Conservation (phyloP, 768 basidiomycete species). For the Gautieria morchelliformis region DNA sequence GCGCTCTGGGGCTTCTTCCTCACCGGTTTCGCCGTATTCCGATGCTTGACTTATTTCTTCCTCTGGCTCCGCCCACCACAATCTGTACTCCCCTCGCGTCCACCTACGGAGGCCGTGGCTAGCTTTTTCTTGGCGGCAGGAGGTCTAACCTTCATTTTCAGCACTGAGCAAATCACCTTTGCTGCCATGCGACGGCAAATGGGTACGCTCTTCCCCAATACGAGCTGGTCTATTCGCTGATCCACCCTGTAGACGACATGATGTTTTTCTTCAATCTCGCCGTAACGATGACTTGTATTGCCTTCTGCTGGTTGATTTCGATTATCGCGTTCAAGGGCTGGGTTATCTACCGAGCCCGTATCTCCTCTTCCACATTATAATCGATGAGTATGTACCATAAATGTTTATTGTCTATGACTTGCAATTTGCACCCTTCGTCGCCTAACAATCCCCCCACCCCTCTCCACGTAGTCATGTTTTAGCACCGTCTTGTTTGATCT, state of each 20-base stretch:
- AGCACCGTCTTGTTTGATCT: too few species aligned
- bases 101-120: conserved; percentile 86
- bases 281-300: conserved; percentile 77
- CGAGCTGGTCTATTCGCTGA: not conserved
- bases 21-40: conserved; percentile 63
- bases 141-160: conserved; percentile 83
- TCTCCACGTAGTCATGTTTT: too few species aligned
- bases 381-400: conserved; percentile 21
- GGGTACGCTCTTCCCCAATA: conserved; percentile 41
- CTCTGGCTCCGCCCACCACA: conserved; percentile 79
- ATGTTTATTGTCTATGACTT: not conserved
- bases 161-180: conserved; percentile 80
- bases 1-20: conserved; percentile 85
- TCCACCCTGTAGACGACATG: conserved; percentile 54
- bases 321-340: conserved; percentile 79
- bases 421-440: not conserved
- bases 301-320: conserved; percentile 74
- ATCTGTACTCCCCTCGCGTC: conserved; percentile 81
- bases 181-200: conserved; percentile 86
- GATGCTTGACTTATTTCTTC: conserved; percentile 91
- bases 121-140: conserved; percentile 83
- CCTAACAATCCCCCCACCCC: too few species aligned
- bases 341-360: conserved; percentile 41
- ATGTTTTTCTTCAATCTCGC: conserved; percentile 76
- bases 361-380: conserved; percentile 9